Conservation (phyloP, 306 rosid species). For the Elaeagnus macrophylla region DNA sequence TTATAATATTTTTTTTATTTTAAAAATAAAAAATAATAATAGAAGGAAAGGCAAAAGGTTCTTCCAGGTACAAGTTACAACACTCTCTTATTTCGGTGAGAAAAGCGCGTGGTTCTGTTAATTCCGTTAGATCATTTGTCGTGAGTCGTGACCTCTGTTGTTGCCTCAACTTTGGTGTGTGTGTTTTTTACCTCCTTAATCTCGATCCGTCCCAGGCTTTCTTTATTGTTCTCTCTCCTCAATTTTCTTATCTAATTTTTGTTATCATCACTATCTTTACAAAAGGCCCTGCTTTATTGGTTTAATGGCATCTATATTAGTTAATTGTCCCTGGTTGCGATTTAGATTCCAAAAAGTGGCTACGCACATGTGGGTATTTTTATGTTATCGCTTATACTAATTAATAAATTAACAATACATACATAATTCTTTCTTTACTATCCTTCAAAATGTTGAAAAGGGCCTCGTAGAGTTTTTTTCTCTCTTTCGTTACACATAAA, state of each 20-base stretch:
- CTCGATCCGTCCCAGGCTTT: neutral
- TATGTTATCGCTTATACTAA: slow-evolving; percentile 17
- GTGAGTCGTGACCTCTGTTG: slow-evolving; percentile 23
- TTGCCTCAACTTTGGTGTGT: neutral
- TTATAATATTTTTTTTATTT: too few relatives aligned
- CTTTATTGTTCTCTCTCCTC: neutral
- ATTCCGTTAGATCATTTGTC: slow-evolving; percentile 23
- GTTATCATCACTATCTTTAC: slow-evolving; percentile 32
- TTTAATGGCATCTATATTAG: slow-evolving; percentile 23
- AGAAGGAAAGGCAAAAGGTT: too few relatives aligned
- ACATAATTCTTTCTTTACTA: slow-evolving; percentile 19
- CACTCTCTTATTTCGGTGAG: neutral
- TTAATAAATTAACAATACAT: neutral
- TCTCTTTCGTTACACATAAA: neutral
- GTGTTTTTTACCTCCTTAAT: slow-evolving; percentile 1
- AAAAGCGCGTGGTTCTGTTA: slow-evolving; percentile 52
- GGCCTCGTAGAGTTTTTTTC: slow-evolving; percentile 2
- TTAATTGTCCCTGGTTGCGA: slow-evolving; percentile 8
- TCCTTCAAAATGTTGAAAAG: slow-evolving; percentile 13
- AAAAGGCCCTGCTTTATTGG: slow-evolving; percentile 21
- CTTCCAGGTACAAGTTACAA: too few relatives aligned
- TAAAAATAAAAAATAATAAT: too few relatives aligned
- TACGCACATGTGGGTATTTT: slow-evolving; percentile 28
- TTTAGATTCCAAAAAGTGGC: slow-evolving; percentile 28
- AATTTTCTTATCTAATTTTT: neutral